Evolutionary conservation across 2,329 filamentous ascomycete species (phyloP).

Genomic region (Nemania sp.): DNA sequence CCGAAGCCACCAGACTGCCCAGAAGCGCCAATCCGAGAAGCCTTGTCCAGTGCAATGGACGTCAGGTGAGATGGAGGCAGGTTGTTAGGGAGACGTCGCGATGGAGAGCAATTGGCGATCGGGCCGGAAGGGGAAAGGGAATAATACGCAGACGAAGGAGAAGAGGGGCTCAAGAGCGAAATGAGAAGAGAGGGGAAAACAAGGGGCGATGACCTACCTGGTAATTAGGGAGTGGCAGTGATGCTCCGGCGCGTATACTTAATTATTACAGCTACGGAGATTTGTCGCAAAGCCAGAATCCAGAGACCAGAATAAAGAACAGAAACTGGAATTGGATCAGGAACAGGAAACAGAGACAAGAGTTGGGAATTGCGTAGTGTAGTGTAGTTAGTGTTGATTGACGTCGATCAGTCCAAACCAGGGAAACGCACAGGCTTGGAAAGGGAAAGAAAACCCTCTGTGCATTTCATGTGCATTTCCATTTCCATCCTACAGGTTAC

Average conservation of each 20-base stretch:
- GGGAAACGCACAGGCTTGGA: no score
- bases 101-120: slow-evolving; percentile 17
- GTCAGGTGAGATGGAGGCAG: slow-evolving; percentile 18
- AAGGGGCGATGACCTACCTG: neutral
- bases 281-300: no score
- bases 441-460: slow-evolving; percentile 5
- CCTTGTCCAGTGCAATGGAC: slow-evolving; percentile 8
- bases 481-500: no score
- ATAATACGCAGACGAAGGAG: no score
- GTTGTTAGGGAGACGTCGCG: neutral
- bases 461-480: no score
- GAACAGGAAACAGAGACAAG: no score
- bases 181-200: neutral
- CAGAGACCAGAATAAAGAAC: neutral
- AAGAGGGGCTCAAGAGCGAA: neutral
- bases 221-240: neutral
- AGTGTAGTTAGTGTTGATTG: no score
- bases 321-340: no score
- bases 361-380: no score
- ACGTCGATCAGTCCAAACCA: no score
- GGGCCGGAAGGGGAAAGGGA: slow-evolving; percentile 5
- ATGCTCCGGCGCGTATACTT: neutral
- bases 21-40: neutral
- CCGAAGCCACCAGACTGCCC: neutral
- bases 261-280: no score